Evolutionary conservation across 768 basidiomycete species (phyloP), one percentile per base, ranked within the genome.

Genomic region (Amanita subjunquillea): DNA sequence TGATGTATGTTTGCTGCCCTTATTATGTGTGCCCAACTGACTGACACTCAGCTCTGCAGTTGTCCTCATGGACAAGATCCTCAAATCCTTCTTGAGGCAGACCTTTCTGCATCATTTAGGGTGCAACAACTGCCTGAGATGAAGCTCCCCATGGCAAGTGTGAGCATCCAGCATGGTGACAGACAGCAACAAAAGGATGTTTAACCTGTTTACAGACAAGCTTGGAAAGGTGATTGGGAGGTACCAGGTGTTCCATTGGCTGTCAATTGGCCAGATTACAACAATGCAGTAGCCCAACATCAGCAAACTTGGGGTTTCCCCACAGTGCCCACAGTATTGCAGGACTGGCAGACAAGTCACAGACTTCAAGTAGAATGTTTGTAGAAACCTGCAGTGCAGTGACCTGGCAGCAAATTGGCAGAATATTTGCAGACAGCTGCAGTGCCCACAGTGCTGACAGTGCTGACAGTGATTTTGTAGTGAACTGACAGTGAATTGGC

Each of bases 81-180:
- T 99, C 23, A 95, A 99, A 64, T 85, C 88, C 1, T 99, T 99
- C 76, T 99, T 97, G 93, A 92, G 61, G 80, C 86, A 0, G 96
- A 98, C 65, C 72, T 99, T 56, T 82, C 90, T 0, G 80, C 78
- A 1, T 93, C 93, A 2, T 98, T 95, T 79, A 77, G 81, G 57
- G 73, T 96, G 34, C 83, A 87, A 52, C 72, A 77, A 15, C 72
- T 87, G 4, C 77, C 81, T 0, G 84, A 88, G 51, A 72, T 80
- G 61, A 89, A 86, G 57, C 68, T 84, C n/a, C 73, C 82, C 2
- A 71, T 73, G 17, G 69, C 75, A 17, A 17, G 17, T 17, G 17
- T 17, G 43, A 79, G 71, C 57, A 80, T 89, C 86, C 32, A 82
- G 84, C 17, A 88, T 99, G 45, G 83, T 92, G 3, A 89, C 90